A percentile compares a stretch with the other conserved stretches of the same genome.
phyloP scores from a whole-genome alignment of 805 yeast genomes.

The Kodamaea neixiangensis region DNA sequence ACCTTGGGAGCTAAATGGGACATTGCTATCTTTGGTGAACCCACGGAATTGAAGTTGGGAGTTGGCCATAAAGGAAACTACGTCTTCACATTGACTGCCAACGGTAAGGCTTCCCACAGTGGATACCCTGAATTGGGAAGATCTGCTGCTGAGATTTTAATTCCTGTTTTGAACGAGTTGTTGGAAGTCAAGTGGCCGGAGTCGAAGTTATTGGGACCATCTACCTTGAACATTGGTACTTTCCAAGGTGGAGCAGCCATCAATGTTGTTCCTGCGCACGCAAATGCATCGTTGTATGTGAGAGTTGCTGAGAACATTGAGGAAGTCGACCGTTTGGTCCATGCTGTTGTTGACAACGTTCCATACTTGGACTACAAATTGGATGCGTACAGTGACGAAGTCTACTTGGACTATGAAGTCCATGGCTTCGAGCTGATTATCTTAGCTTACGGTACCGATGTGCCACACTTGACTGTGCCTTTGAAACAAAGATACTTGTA shows the following conservation, averaged over 20 bases:
- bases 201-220: constrained; percentile 55
- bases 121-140: constrained; percentile 72
- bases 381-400: constrained; percentile 37
- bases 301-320: constrained; percentile 55
- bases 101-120: constrained; percentile 64
- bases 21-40: constrained; percentile 70
- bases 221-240: constrained; percentile 62
- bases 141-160: constrained; percentile 57
- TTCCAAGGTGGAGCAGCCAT: constrained; percentile 64
- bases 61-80: constrained; percentile 69
- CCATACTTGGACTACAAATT: constrained; percentile 24
- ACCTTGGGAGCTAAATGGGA: constrained; percentile 52
- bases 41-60: constrained; percentile 68
- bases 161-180: constrained; percentile 51
- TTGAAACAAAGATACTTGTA: constrained; percentile 49
- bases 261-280: constrained; percentile 64
- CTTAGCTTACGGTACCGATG: constrained; percentile 51
- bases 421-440: constrained; percentile 62
- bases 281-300: constrained; percentile 49
- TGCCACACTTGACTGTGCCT: constrained; percentile 28
- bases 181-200: constrained; percentile 48
- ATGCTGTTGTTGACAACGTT: constrained; percentile 31
- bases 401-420: constrained; percentile 55
- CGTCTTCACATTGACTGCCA: constrained; percentile 41
- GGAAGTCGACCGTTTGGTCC: constrained; percentile 37